Evolutionary conservation across 176 grass and related monocot species (phyloP), one percentile per base, ranked within the genome.

Genomic region (Echinochloa phyllopogon): DNA sequence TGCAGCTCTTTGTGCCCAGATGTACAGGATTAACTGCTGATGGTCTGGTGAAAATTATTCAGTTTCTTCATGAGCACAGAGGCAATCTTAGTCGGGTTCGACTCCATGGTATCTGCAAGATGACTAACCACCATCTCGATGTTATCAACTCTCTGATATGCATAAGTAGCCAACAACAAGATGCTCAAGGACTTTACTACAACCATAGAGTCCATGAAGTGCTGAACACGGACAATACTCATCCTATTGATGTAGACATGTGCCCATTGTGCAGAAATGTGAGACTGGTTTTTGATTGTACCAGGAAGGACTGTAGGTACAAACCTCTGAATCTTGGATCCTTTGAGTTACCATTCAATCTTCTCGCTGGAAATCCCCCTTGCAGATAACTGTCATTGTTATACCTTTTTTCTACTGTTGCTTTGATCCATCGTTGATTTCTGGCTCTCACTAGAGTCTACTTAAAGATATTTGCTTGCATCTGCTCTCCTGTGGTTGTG

Each of bases 1-100:
- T 94, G 87, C 93, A 96, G 93, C 90, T 94, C 53, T 94, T 82
- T 86, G 88, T 96, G 45, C 96, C 96, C 21, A 89, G 81, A 89
- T 99, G 93, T 79, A 82, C 80, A 82, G 67, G 74, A 75, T 85
- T 99, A 82, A 94, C 84, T 29, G 89, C 88, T 85, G 88, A 99
- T 87, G 96, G 93, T 67, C 66, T 99, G 58, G 75, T 96, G 10
- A 90, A 92, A 59, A 77, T 94, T 80, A 79, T 91, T 41, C 87
- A 92, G 51, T 73, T 78, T 72, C 79, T 93, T 39, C 74, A 83
- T 83, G 87, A 90, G 77, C 36, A 1, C 62, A 83, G 84, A 8
- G 83, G 88, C 41, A 90, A 91, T 83, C 36, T 94, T 63, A 91
- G 80, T 51, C 78, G 39, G 76, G 83, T 99, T 57, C 85, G 76